Base-by-base conservation (phyloP, 2,329 filamentous ascomycete species). In the Penicillium capsulatum region DNA sequence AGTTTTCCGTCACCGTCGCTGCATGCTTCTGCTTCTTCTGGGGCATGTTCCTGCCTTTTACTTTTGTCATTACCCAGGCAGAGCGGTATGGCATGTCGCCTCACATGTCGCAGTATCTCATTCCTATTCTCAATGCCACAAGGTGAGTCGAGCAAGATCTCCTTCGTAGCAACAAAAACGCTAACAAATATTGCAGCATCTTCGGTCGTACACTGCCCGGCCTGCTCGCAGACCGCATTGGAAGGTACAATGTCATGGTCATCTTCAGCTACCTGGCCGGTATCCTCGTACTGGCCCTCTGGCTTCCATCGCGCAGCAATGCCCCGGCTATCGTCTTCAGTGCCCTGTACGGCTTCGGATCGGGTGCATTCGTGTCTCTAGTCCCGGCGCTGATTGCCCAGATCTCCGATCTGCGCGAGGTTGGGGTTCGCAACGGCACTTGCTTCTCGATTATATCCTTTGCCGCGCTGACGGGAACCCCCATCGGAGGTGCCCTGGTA, bases 271-370 rank as follows among this genome's bases (percentile, higher is more conserved):
- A 72, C 17, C 67, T 74, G 9, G 48, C 51, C 3, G 38, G 34
- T 3, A 52, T 55, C 17, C 40, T 54, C 14, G 53, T 54, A 55
- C 58, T 81, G 0, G 74, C 70, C 17, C 59, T 83, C 2, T 76
- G 79, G 78, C 63, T 80, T 3, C 72, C 74, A 1, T 71, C 68
- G 8, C 66, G 65, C 3, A 68, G 68, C 26, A 75, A 80, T 7
- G 73, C 74, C 0, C 73, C 76, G 1, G 76, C 82, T 42, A 73
- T 86, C 34, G 69, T 79, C 24, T 87, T 85, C 59, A 73, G 76
- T 9, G 69, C 75, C n/a, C 62, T 86, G 5, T 88, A 84, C 50
- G 84, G 83, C 13, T 85, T 87, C 58, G 74, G 74, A 10, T 81
- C 78, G 0, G 84, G 84, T 9, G 77, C 77, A 2, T 84, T 81